A percentile compares a stretch with the other conserved stretches of the same genome.
These are phyloP conservation scores for Arthrinium phaeospermum DNA, from an alignment of 2,329 filamentous ascomycete species.

Conservation along the genomic window DNA sequence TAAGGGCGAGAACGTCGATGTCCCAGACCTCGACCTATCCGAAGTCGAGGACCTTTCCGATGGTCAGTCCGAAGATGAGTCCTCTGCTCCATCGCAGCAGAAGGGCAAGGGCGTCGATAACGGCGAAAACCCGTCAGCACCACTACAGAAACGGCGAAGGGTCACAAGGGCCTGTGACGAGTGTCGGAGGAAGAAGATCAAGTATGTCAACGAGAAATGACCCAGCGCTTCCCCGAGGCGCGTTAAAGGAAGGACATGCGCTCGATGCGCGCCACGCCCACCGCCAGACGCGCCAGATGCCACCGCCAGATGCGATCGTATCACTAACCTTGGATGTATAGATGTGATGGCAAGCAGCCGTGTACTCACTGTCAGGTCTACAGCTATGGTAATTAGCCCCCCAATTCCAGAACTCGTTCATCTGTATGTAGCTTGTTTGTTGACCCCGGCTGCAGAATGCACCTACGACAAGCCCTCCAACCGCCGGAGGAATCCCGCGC, in stretches of 20 bases:
- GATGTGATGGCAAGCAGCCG: constrained; percentile 78
- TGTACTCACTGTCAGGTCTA: constrained; percentile 98
- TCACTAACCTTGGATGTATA: neutral
- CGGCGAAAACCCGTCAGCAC: constrained; percentile 51
- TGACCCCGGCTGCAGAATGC: constrained; percentile 67
- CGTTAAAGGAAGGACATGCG: neutral
- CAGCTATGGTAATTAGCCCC: constrained; percentile 78
- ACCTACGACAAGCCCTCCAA: constrained; percentile 97
- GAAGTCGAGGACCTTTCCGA: constrained; percentile 42
- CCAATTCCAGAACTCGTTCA: neutral
- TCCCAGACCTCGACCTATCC: constrained; percentile 43
- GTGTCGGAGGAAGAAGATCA: constrained; percentile 74
- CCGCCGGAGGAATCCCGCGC: constrained; percentile 84
- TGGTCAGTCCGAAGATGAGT: constrained; percentile 44
- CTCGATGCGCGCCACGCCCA: constrained; percentile 6
- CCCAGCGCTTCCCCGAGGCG: neutral
- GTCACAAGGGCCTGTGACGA: constrained; percentile 81
- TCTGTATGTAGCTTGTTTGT: constrained; percentile 21
- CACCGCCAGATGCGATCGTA: neutral
- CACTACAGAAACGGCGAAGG: constrained; percentile 76
- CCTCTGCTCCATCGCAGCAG: constrained; percentile 34
- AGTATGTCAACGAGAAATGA: constrained; percentile 48
- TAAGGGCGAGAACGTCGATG: constrained; percentile 38
- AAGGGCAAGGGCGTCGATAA: constrained; percentile 33
- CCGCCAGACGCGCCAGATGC: neutral